Percentiles rank a stretch among this genome's conserved stretches.
phyloP scores from a whole-genome alignment of 2,329 filamentous ascomycete genomes.

The Septoria linicola region DNA sequence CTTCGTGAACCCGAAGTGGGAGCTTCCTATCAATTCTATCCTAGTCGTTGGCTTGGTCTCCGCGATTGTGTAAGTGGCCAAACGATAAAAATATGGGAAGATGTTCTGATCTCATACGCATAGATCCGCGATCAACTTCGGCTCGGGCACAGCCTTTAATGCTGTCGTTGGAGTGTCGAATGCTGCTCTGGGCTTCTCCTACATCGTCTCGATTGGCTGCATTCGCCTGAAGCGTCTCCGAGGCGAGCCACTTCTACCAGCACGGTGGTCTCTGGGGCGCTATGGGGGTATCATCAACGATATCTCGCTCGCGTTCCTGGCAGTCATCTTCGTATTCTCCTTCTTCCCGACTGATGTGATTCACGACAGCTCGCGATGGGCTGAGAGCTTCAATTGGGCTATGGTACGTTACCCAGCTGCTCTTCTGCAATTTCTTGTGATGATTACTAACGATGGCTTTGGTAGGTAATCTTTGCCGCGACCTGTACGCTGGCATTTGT shows the following conservation, averaged over 20 bases:
- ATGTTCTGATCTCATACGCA: background rate
- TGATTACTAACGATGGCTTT: background rate
- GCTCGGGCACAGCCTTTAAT: conserved; percentile 43
- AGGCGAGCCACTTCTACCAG: conserved; percentile 34
- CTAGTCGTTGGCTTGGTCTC: conserved; percentile 35
- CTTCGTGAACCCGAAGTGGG: conserved; percentile 32
- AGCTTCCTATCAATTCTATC: conserved; percentile 38
- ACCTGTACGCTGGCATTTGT: conserved; percentile 18
- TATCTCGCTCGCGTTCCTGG: conserved; percentile 35
- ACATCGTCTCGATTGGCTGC: conserved; percentile 37
- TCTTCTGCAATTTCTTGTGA: conserved; percentile 18
- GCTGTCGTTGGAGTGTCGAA: conserved; percentile 44
- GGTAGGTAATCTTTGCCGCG: conserved; percentile 8
- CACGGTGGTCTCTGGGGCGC: conserved; percentile 37
- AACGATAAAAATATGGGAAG: background rate
- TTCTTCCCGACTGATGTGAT: conserved; percentile 35
- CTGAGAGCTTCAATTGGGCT: conserved; percentile 36
- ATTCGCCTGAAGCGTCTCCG: conserved; percentile 36
- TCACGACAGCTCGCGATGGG: conserved; percentile 26
- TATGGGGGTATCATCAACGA: conserved; percentile 38
- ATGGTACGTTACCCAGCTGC: conserved; percentile 34
- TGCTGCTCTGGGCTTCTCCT: conserved; percentile 37
- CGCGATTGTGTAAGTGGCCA: conserved; percentile 30
- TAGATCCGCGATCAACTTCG: conserved; percentile 44
- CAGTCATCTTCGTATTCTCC: conserved; percentile 37